Evolutionary conservation across 2,329 filamentous ascomycete genomes (phyloP).

Genomic region (Sporothrix schenckii): DNA sequence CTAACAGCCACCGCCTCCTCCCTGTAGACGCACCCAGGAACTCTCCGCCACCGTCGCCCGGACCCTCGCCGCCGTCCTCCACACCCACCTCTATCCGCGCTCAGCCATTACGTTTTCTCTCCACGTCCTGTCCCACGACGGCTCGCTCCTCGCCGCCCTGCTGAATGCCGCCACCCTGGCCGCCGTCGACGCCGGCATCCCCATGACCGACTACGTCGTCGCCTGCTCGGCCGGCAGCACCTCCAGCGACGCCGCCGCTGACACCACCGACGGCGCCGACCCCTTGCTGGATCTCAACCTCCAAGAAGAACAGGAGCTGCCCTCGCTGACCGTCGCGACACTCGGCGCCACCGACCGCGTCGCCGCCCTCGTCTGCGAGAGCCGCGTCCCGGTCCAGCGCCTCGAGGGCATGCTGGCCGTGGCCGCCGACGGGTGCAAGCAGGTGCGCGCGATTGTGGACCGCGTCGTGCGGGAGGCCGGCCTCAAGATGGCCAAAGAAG

Average conservation of each 20-base stretch:
- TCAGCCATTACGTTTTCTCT: slow-evolving; percentile 80
- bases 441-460: slow-evolving; percentile 80
- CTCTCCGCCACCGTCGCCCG: slow-evolving; percentile 77
- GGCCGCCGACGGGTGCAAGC: slow-evolving; percentile 87
- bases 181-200: slow-evolving; percentile 90
- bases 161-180: slow-evolving; percentile 91
- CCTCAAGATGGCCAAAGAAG: slow-evolving; percentile 62
- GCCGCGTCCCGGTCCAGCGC: slow-evolving; percentile 76
- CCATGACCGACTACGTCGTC: slow-evolving; percentile 89
- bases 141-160: slow-evolving; percentile 83
- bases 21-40: slow-evolving; percentile 71
- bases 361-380: slow-evolving; percentile 81
- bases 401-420: slow-evolving; percentile 93
- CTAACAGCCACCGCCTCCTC: too few relatives aligned
- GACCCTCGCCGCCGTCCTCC: slow-evolving; percentile 75
- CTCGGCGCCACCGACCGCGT: slow-evolving; percentile 74
- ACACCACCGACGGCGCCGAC: slow-evolving; percentile 69
- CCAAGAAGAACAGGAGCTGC: slow-evolving; percentile 83
- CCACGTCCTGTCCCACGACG: slow-evolving; percentile 87
- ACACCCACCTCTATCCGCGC: slow-evolving; percentile 87
- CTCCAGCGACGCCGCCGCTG: slow-evolving; percentile 64
- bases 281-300: slow-evolving; percentile 79
- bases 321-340: slow-evolving; percentile 83
- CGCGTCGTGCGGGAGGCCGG: slow-evolving; percentile 74
- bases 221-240: slow-evolving; percentile 87